Evolutionary conservation across 2,329 filamentous ascomycete species (phyloP).

Genomic region (Aspergillus felis): DNA sequence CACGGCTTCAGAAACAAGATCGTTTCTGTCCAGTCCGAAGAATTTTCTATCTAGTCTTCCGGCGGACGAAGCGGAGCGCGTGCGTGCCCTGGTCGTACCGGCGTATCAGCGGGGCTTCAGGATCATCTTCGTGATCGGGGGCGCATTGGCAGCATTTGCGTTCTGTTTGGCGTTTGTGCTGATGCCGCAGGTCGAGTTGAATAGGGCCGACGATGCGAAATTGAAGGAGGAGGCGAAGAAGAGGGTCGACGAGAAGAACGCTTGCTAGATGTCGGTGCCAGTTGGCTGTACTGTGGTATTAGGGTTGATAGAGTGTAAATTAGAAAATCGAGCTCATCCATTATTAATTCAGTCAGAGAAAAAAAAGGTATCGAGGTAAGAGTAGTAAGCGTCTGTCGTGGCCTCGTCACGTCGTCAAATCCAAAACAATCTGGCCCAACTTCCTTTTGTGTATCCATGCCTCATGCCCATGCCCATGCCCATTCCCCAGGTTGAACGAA

Average conservation of each 20-base stretch:
- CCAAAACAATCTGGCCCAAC: background rate
- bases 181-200: constrained; percentile 36
- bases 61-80: constrained; percentile 18
- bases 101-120: constrained; percentile 39
- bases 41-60: constrained; percentile 27
- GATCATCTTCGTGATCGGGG: constrained; percentile 39
- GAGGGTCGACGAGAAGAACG: constrained; percentile 16
- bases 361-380: background rate
- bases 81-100: constrained; percentile 27
- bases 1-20: constrained; percentile 14
- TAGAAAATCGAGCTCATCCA: background rate
- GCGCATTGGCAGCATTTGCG: constrained; percentile 32
- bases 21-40: constrained; percentile 29
- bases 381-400: background rate
- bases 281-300: background rate
- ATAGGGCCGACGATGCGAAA: constrained; percentile 26
- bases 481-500: background rate
- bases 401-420: background rate
- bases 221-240: constrained; percentile 27
- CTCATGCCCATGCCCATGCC: background rate
- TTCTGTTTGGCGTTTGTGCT: constrained; percentile 31
- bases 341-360: background rate
- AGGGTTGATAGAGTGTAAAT: too few relatives aligned
- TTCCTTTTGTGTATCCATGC: background rate
- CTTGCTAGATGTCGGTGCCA: background rate